Evolutionary conservation across 1,139 yeast genomes (phyloP).

Genomic region (Magnusiomyces ingens): DNA sequence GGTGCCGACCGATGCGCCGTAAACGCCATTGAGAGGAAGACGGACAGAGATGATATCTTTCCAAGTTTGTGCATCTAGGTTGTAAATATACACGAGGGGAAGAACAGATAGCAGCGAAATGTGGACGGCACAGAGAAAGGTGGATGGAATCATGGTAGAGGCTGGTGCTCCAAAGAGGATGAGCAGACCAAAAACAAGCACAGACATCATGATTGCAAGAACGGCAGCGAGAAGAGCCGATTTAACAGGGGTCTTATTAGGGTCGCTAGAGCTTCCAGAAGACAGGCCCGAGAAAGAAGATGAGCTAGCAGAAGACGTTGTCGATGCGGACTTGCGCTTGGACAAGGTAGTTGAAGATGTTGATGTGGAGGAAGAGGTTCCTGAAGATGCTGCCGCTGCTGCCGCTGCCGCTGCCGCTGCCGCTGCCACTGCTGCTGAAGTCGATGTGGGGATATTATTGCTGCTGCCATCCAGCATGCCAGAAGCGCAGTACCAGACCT

Average conservation of each 20-base stretch:
- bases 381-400: not conserved
- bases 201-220: conserved; percentile 40
- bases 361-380: not conserved
- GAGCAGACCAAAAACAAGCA: conserved; percentile 47
- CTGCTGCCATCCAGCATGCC: conserved; percentile 20
- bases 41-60: conserved; percentile 34
- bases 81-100: conserved; percentile 58
- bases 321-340: conserved; percentile 17
- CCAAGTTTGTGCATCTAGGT: conserved; percentile 48
- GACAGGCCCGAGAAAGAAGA: not conserved
- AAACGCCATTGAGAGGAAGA: conserved; percentile 29
- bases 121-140: conserved; percentile 60
- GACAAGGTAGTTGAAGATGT: conserved; percentile 1
- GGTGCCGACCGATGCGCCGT: conserved; percentile 43
- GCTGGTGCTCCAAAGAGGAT: conserved; percentile 87
- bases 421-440: conserved; percentile 7
- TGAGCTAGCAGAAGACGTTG: conserved; percentile 12
- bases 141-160: conserved; percentile 47
- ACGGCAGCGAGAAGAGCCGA: conserved; percentile 32
- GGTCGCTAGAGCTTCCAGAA: not conserved
- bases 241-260: conserved; percentile 16
- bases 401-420: not conserved
- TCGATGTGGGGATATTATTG: conserved; percentile 5
- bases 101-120: conserved; percentile 53
- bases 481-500: conserved; percentile 24